Evolutionary conservation across 768 basidiomycete genomes (phyloP).

Genomic region (Lyophyllum shimeji): DNA sequence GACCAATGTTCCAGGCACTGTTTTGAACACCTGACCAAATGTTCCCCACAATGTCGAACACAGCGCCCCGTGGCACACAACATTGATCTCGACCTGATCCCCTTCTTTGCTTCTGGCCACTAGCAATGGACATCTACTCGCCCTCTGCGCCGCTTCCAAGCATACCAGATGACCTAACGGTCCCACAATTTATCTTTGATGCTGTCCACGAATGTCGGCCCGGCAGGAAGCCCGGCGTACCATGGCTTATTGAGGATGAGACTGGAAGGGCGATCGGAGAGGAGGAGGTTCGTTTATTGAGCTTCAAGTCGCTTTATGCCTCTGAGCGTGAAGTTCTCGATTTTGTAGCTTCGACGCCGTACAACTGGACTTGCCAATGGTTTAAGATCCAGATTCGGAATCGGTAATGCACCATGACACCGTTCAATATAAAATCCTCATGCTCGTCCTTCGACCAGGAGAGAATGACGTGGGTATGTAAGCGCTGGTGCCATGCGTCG

Average conservation of each 20-base stretch:
- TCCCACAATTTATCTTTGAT: neutral
- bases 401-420: conserved; percentile 29
- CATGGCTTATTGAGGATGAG: neutral
- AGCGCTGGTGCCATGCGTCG: too few relatives aligned
- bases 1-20: neutral
- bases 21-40: neutral
- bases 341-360: conserved; percentile 41
- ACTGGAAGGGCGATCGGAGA: neutral
- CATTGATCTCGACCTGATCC: too few relatives aligned
- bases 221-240: neutral
- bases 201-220: neutral
- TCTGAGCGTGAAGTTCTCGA: neutral
- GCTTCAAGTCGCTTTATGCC: neutral
- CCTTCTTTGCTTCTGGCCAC: too few relatives aligned
- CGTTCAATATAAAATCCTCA: neutral
- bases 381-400: conserved; percentile 38
- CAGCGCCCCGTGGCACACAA: too few relatives aligned
- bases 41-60: too few relatives aligned
- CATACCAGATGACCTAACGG: neutral
- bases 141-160: neutral
- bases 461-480: conserved; percentile 53
- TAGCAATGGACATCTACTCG: too few relatives aligned
- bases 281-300: conserved; percentile 1
- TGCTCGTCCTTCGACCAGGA: conserved; percentile 27
- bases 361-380: conserved; percentile 49